phyloP scores from a whole-genome alignment of 148 eudicot genomes.

The Dysphania ambrosioides region DNA sequence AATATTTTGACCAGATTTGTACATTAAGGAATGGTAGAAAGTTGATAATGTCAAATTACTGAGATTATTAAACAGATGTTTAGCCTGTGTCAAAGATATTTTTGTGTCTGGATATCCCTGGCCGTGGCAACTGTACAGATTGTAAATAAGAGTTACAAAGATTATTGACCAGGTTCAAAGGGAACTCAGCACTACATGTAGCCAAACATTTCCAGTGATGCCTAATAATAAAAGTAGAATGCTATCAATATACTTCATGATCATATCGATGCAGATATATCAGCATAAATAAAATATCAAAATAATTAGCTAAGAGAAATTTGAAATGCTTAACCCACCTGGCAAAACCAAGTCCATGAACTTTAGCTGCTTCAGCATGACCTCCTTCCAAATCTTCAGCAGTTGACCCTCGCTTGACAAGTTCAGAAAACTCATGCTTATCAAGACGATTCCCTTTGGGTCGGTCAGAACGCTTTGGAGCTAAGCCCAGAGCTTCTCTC shows the following conservation, averaged over 20 bases:
- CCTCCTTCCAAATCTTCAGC: constrained; percentile 98
- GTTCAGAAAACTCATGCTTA: constrained; percentile 89
- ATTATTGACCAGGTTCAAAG: no score
- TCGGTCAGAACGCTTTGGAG: constrained; percentile 72
- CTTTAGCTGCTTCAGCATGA: constrained; percentile 93
- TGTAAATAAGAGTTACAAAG: no score
- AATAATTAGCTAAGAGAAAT: neutral
- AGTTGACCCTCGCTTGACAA: constrained; percentile 88
- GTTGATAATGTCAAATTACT: no score
- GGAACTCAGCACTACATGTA: no score
- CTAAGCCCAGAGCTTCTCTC: constrained; percentile 98
- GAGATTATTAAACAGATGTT: no score
- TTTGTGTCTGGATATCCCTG: no score
- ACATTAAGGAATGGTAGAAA: no score
- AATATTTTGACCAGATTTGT: no score
- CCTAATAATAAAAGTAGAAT: neutral
- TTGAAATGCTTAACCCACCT: constrained; percentile 40
- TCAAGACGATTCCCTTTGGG: constrained; percentile 82
- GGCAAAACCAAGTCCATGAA: constrained; percentile 88
- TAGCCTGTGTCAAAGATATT: no score
- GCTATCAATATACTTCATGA: neutral
- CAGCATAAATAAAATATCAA: neutral
- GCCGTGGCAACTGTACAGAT: no score
- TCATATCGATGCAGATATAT: neutral
- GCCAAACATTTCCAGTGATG: neutral